Conservation (phyloP, 2,329 filamentous ascomycete genomes). For the Paecilomyces sp. region DNA sequence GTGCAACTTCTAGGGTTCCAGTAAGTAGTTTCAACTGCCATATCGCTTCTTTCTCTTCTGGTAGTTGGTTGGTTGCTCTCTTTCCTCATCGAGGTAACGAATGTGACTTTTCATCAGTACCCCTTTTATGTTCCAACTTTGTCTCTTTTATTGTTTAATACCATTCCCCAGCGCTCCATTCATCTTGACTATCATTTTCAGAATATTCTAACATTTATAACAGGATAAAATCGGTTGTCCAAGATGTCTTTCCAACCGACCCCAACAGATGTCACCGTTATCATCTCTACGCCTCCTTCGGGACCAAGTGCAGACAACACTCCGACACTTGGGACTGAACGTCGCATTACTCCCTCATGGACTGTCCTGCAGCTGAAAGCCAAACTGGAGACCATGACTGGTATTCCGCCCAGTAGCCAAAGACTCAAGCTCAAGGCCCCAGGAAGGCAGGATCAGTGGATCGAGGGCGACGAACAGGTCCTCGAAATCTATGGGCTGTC, state of each 20-base stretch:
- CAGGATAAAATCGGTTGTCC: neutral
- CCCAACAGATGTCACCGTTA: conserved; percentile 31
- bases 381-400: conserved; percentile 88
- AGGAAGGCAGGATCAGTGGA: conserved; percentile 52
- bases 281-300: conserved; percentile 26
- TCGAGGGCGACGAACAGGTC: conserved; percentile 64
- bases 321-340: conserved; percentile 60
- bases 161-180: neutral
- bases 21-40: neutral
- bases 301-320: conserved; percentile 10
- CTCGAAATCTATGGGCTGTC: conserved; percentile 44
- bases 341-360: conserved; percentile 89
- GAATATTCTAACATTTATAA: neutral
- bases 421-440: conserved; percentile 64
- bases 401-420: conserved; percentile 75
- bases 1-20: neutral
- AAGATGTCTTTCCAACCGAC: conserved; percentile 31
- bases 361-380: conserved; percentile 73
- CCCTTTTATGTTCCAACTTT: neutral
- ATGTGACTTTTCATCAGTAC: neutral
- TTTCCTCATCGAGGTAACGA: too few species aligned
- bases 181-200: neutral
- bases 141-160: neutral
- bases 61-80: too few species aligned
- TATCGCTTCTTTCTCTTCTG: too few species aligned